Percentiles rank a stretch among this genome's conserved stretches.
Evolutionary conservation across 73 alveolate genomes (phyloP).

Genomic region (Paramecium sonneborni): DNA sequence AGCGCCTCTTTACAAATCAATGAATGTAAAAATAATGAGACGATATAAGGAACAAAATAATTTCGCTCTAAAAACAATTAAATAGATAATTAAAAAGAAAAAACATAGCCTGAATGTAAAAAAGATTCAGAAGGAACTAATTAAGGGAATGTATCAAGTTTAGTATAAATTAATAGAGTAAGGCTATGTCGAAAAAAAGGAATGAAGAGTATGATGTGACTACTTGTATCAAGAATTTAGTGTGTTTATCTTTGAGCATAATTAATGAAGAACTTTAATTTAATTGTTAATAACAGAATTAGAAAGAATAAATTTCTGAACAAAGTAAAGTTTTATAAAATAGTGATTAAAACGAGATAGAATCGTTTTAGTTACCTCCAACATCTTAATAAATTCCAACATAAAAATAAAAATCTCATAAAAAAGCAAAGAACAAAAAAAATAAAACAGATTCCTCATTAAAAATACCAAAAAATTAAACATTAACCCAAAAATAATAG

Average conservation of each 20-base stretch:
- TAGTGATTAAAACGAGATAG: not conserved
- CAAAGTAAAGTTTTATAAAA: not conserved
- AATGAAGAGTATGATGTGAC: not conserved
- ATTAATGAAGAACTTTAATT: not conserved
- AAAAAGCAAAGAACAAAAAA: not conserved
- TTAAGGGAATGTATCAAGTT: not conserved
- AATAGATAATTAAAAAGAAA: not conserved
- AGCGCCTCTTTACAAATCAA: not conserved
- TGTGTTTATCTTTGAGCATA: not conserved
- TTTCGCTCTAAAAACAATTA: not conserved
- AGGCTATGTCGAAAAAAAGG: not conserved
- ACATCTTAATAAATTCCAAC: not conserved
- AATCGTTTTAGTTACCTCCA: not conserved
- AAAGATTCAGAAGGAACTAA: slow-evolving; percentile 11
- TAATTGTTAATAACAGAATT: not conserved
- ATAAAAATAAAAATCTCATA: not conserved
- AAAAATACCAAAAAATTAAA: not conserved
- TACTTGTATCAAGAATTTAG: not conserved
- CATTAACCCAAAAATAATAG: not conserved
- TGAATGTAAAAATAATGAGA: not conserved
- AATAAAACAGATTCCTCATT: not conserved
- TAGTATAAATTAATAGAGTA: not conserved
- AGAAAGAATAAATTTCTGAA: not conserved
- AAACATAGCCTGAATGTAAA: not conserved
- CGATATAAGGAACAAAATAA: not conserved